These are phyloP conservation scores for Paraphaeosphaeria sporulosa DNA, from an alignment of 2,329 filamentous ascomycete genomes.

Conservation along the genomic window DNA sequence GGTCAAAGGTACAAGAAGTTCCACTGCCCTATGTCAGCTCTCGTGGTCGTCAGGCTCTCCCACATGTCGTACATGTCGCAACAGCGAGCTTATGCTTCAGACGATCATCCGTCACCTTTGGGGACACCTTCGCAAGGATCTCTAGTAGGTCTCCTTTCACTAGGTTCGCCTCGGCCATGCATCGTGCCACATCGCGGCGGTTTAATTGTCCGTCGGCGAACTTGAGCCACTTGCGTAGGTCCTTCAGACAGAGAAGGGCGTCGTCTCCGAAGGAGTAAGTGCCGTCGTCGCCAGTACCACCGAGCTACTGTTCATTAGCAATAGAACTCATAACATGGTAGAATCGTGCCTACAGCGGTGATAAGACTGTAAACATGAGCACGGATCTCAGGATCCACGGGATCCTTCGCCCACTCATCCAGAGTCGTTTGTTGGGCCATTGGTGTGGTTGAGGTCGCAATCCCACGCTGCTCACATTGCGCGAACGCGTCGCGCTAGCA, in stretches of 20 bases:
- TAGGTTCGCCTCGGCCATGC: constrained; percentile 90
- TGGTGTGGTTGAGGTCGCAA: constrained; percentile 35
- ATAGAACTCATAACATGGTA: background rate
- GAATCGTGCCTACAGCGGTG: constrained; percentile 73
- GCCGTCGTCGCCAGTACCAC: constrained; percentile 82
- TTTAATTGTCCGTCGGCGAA: constrained; percentile 94
- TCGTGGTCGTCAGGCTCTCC: background rate
- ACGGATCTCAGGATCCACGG: constrained; percentile 88
- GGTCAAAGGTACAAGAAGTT: constrained; percentile 89
- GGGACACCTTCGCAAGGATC: constrained; percentile 79
- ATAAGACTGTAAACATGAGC: constrained; percentile 93
- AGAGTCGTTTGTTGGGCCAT: constrained; percentile 48
- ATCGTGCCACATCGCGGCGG: constrained; percentile 92
- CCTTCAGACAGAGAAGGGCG: constrained; percentile 87
- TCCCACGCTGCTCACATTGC: constrained; percentile 19
- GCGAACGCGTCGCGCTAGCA: constrained; percentile 34
- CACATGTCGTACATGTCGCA: constrained; percentile 67
- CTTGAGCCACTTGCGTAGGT: constrained; percentile 94
- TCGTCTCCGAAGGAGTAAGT: constrained; percentile 92
- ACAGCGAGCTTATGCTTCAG: constrained; percentile 81
- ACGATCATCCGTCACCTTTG: constrained; percentile 74
- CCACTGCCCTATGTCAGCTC: constrained; percentile 60
- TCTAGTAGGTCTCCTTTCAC: constrained; percentile 88
- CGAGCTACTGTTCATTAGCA: constrained; percentile 67
- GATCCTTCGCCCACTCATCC: constrained; percentile 55